Percentiles rank a stretch among this genome's conserved stretches.
Evolutionary conservation across 768 basidiomycete genomes (phyloP).

Genomic region (Trametes maxima): DNA sequence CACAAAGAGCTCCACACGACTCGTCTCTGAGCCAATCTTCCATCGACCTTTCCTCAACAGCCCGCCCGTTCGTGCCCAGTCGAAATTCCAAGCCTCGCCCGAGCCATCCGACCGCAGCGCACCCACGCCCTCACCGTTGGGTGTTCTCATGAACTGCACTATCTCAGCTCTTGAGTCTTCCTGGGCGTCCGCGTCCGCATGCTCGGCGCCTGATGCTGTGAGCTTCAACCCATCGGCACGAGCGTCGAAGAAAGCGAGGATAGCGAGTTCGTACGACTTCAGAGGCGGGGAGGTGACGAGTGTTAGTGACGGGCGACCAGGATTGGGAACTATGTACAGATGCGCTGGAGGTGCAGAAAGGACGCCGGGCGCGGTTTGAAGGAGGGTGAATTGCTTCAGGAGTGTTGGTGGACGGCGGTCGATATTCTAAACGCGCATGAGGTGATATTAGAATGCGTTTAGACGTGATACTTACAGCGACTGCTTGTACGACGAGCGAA

Average conservation of each 20-base stretch:
- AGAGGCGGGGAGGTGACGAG: constrained; percentile 72
- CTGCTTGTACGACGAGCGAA: constrained; percentile 70
- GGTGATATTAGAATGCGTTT: background rate
- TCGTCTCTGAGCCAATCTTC: constrained; percentile 26
- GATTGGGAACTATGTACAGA: constrained; percentile 43
- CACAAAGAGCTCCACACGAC: constrained; percentile 63
- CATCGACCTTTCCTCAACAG: constrained; percentile 54
- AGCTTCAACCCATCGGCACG: constrained; percentile 48
- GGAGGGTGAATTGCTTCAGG: constrained; percentile 71
- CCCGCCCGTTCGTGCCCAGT: constrained; percentile 42
- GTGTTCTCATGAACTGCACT: constrained; percentile 69
- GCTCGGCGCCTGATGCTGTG: constrained; percentile 20
- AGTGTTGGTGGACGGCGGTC: constrained; percentile 87
- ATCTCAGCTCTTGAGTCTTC: constrained; percentile 55
- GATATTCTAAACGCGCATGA: constrained; percentile 63
- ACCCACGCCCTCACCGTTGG: constrained; percentile 76
- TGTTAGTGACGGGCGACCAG: constrained; percentile 38
- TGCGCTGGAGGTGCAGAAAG: constrained; percentile 51
- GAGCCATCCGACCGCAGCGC: constrained; percentile 57
- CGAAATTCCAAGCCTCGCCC: constrained; percentile 66
- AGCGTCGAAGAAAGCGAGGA: constrained; percentile 65
- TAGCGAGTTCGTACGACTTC: constrained; percentile 58
- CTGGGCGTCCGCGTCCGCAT: constrained; percentile 7
- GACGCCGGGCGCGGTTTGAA: constrained; percentile 57
- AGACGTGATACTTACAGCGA: constrained; percentile 55